Base-by-base conservation (phyloP, 2,329 filamentous ascomycete genomes). In the Orbilia brochopaga region DNA sequence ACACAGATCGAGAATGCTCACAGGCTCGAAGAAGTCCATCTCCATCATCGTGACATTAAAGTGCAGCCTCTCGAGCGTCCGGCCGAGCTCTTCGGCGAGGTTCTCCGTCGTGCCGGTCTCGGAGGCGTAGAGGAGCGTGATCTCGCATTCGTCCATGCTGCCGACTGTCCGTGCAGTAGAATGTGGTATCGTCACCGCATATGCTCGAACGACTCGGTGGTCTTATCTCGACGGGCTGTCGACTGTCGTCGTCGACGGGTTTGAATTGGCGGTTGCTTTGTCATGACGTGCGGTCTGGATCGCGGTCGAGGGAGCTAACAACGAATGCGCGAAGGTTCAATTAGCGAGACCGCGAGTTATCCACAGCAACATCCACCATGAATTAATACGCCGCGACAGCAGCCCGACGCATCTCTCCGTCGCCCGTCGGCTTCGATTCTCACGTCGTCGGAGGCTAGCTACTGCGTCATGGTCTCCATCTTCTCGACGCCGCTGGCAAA, bases 31-130 rank as follows among this genome's bases (percentile, higher is more conserved):
- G 62, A 84, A 83, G 77, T 97, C 87, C 80, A 97, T 85, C 79
- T 92, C 91, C 64, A 87, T 85, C 23, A 96, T 86, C 57, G 85
- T 84, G 21, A 88, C 90, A 73, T 84, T 80, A 79, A 97, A 97
- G 76, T 87, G 90, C 66, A 97, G 81, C 32, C 93, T 85, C 80
- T 93, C 87, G 37, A 87, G 85, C 74, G 90, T 80, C 44, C 87
- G 84, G 42, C 88, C 90, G 73, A 97, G 82, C 78, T 97, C 91
- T 77, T 91, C 88, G 19, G 94, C 93, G 74, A 93, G 86, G 80
- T 97, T 93, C 80, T 96, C 90, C 61, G 91, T 89, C 78, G 94
- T 97, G 64, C 94, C 94, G 21, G 92, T 97, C 82, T 99, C 94
- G 42, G 93, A 95, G 62, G 91, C 94, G 80, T 96, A 99, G 35